phyloP scores from a whole-genome alignment of 768 basidiomycete genomes.

The Scleroderma bovista region DNA sequence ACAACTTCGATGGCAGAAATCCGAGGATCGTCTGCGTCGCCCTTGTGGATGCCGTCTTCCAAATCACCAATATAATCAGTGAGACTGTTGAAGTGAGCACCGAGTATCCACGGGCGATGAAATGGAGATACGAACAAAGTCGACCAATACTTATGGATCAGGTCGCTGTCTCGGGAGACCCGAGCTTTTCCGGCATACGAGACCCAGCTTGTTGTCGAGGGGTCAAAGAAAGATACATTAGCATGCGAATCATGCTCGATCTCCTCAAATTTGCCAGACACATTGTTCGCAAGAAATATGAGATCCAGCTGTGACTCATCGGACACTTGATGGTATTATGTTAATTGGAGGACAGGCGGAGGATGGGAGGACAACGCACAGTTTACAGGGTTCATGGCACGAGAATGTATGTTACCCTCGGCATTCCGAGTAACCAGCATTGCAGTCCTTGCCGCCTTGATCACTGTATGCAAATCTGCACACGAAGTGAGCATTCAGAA shows the following conservation, averaged over 20 bases:
- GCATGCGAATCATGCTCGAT: slow-evolving; percentile 70
- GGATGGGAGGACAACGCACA: slow-evolving; percentile 47
- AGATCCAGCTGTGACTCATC: slow-evolving; percentile 48
- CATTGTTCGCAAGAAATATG: slow-evolving; percentile 70
- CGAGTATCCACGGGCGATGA: neutral
- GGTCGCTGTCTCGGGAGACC: slow-evolving; percentile 53
- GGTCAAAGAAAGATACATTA: slow-evolving; percentile 76
- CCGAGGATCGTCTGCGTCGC: slow-evolving; percentile 74
- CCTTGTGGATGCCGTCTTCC: slow-evolving; percentile 79
- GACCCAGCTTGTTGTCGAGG: slow-evolving; percentile 70
- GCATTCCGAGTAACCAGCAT: slow-evolving; percentile 74
- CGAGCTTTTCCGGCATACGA: slow-evolving; percentile 72
- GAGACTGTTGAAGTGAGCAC: slow-evolving; percentile 34
- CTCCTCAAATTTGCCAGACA: slow-evolving; percentile 69
- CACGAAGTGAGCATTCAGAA: neutral
- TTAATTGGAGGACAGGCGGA: neutral
- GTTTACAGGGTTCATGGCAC: slow-evolving; percentile 73
- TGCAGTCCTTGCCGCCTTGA: slow-evolving; percentile 58
- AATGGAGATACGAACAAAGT: slow-evolving; percentile 34
- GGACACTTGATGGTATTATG: slow-evolving; percentile 30
- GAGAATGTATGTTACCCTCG: slow-evolving; percentile 67
- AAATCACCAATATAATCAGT: slow-evolving; percentile 84
- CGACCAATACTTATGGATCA: slow-evolving; percentile 66
- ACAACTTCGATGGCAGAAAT: slow-evolving; percentile 74
- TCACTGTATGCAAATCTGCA: slow-evolving; percentile 57